Conservation (phyloP, 2,329 filamentous ascomycete genomes). For the Bipolaris gigantea region DNA sequence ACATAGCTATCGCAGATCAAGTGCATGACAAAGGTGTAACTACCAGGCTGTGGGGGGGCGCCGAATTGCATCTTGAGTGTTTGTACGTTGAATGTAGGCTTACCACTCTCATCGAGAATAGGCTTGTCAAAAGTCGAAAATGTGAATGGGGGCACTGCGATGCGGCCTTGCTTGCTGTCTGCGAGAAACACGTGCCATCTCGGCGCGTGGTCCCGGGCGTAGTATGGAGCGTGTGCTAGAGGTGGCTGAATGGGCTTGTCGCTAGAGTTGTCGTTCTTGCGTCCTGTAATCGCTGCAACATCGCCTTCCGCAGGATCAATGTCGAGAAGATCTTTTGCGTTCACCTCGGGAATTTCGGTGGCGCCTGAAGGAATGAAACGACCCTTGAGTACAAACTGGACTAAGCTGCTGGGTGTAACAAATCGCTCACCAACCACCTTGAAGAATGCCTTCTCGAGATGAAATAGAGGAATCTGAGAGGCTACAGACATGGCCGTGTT, state of each 20-base stretch:
- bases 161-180: constrained; percentile 91
- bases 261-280: constrained; percentile 67
- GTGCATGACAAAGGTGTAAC: constrained; percentile 94
- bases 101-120: constrained; percentile 75
- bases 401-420: constrained; percentile 88
- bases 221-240: constrained; percentile 87
- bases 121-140: constrained; percentile 91
- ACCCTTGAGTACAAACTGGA: constrained; percentile 92
- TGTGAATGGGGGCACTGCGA: constrained; percentile 95
- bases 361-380: constrained; percentile 89
- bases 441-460: constrained; percentile 93
- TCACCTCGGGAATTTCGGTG: constrained; percentile 70
- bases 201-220: constrained; percentile 84
- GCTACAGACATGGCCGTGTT: constrained; percentile 73
- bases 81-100: constrained; percentile 91
- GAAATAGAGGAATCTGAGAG: constrained; percentile 78
- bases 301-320: constrained; percentile 92
- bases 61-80: constrained; percentile 97
- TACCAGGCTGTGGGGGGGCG: constrained; percentile 85
- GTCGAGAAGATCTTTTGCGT: constrained; percentile 82
- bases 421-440: constrained; percentile 94
- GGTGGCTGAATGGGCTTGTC: constrained; percentile 73
- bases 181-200: constrained; percentile 94
- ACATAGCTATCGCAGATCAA: constrained; percentile 93
- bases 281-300: constrained; percentile 78